Evolutionary conservation across 768 basidiomycete genomes (phyloP).

Genomic region (Cystofilobasidium ferigula): DNA sequence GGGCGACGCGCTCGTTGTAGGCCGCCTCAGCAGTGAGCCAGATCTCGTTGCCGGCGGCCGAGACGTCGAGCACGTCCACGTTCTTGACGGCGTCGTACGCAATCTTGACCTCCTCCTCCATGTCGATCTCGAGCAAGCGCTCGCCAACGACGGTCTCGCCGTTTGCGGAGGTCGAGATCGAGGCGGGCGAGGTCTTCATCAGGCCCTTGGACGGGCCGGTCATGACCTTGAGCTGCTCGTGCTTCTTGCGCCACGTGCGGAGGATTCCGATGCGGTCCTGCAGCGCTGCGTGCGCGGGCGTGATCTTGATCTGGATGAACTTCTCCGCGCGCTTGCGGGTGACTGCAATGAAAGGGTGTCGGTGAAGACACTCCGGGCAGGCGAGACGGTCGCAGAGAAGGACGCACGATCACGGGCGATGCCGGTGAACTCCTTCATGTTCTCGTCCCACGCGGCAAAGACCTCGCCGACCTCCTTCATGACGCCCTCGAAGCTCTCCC

Average conservation of each 20-base stretch:
- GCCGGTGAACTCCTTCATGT: conserved; percentile 81
- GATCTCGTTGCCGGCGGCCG: conserved; percentile 87
- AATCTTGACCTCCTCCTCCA: conserved; percentile 94
- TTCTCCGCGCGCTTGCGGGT: conserved; percentile 77
- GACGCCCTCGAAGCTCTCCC: conserved; percentile 82
- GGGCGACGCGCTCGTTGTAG: conserved; percentile 91
- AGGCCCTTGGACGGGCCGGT: conserved; percentile 80
- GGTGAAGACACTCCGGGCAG: background rate
- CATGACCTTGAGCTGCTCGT: conserved; percentile 95
- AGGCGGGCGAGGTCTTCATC: too few species aligned
- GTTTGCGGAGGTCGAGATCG: too few species aligned
- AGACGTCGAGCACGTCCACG: conserved; percentile 90
- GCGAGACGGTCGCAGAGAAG: background rate
- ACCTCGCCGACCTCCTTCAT: conserved; percentile 63
- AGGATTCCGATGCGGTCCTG: conserved; percentile 80
- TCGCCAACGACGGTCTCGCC: conserved; percentile 56
- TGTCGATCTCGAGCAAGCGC: conserved; percentile 62
- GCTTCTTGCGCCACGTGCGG: conserved; percentile 87
- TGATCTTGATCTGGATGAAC: conserved; percentile 94
- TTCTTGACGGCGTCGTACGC: conserved; percentile 96
- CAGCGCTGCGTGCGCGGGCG: conserved; percentile 77
- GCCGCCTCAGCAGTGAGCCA: conserved; percentile 96
- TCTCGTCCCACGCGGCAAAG: conserved; percentile 77
- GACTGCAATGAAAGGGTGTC: conserved; percentile 41
- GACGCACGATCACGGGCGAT: conserved; percentile 62